These are phyloP conservation scores for Exophiala oligosperma DNA, from an alignment of 2,329 filamentous ascomycete genomes.

Conservation along the genomic window DNA sequence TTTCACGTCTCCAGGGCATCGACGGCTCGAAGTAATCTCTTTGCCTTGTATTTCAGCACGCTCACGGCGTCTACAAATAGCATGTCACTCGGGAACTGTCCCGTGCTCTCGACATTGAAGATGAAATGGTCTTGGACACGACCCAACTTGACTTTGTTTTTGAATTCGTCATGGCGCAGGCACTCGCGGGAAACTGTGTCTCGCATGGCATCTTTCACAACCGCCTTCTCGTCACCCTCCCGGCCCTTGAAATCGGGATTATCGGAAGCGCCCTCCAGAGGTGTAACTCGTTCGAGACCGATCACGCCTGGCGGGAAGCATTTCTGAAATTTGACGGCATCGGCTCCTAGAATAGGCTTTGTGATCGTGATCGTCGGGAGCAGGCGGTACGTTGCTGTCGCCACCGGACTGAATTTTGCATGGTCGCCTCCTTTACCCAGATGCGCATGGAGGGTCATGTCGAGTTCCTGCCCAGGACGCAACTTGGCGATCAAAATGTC, in stretches of 20 bases:
- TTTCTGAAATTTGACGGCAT: constrained; percentile 83
- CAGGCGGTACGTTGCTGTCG: constrained; percentile 89
- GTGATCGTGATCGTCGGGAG: constrained; percentile 84
- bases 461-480: constrained; percentile 83
- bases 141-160: constrained; percentile 92
- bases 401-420: constrained; percentile 95
- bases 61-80: constrained; percentile 88
- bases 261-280: constrained; percentile 60
- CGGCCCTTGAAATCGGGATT: constrained; percentile 70
- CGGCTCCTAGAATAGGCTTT: constrained; percentile 77
- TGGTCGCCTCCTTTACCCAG: constrained; percentile 94
- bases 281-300: constrained; percentile 69
- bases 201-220: constrained; percentile 83
- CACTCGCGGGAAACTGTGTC: constrained; percentile 95
- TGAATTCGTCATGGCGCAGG: constrained; percentile 86
- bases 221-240: constrained; percentile 80
- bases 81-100: constrained; percentile 91
- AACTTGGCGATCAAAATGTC: constrained; percentile 94
- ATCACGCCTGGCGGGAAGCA: constrained; percentile 94
- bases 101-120: constrained; percentile 90
- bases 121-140: constrained; percentile 94
- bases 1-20: constrained; percentile 41
- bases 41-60: constrained; percentile 80
- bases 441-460: constrained; percentile 87
- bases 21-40: constrained; percentile 46